Evolutionary conservation across 495 filamentous ascomycete genomes (phyloP), one percentile per base, ranked within the genome.

Genomic region (Hypoxylon lienhwacheense): DNA sequence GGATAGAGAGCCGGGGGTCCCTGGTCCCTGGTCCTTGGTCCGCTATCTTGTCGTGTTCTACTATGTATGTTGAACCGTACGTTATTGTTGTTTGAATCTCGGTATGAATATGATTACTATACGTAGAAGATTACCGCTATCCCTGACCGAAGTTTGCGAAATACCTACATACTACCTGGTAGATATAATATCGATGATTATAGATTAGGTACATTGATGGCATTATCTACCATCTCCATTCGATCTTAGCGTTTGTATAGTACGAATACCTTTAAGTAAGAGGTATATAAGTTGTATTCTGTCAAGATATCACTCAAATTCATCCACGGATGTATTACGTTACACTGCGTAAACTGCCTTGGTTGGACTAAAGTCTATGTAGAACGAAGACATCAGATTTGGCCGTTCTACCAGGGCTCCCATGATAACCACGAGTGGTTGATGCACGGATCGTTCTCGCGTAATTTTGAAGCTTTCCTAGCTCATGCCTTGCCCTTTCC

Each of bases 321-420:
- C n/a, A n/a, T n/a, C n/a, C n/a, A n/a, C n/a, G n/a, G n/a, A n/a
- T n/a, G n/a, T n/a, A n/a, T n/a, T n/a, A n/a, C n/a, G n/a, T n/a
- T n/a, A n/a, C n/a, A n/a, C n/a, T n/a, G n/a, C n/a, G n/a, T n/a
- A n/a, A n/a, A n/a, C n/a, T n/a, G n/a, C n/a, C n/a, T n/a, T n/a
- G n/a, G n/a, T n/a, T n/a, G n/a, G n/a, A n/a, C n/a, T n/a, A n/a
- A n/a, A n/a, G n/a, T n/a, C n/a, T n/a, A n/a, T n/a, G n/a, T 25
- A 22, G 49, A 60, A 60, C 54, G 56, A 60, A 34, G 16, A 50
- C 39, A 28, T 41, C 33, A 49, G 44, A 37, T 45, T 50, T 25
- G 47, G 40, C 33, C 16, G 33, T 46, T 17, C 54, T 44, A 29
- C 56, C 28, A 31, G 56, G 55, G 49, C 24, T 53, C 40, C 56